phyloP scores from a whole-genome alignment of 306 rosid species.

The Cucumis cinereus region DNA sequence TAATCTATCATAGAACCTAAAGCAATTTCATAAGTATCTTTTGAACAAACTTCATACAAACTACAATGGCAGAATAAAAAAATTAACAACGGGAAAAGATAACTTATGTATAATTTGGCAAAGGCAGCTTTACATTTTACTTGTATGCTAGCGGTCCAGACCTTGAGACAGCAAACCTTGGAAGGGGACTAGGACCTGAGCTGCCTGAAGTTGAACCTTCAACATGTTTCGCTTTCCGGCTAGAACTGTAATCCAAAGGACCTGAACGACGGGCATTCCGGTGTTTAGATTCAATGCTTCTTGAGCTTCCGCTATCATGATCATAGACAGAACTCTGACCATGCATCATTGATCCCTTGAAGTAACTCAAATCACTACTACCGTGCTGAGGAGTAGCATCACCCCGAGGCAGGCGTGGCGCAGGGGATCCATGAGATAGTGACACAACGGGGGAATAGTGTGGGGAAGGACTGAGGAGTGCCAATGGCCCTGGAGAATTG shows the following conservation, averaged over 20 bases:
- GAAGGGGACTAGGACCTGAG: slow-evolving; percentile 85
- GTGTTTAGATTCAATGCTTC: slow-evolving; percentile 40
- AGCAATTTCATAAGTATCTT: neutral
- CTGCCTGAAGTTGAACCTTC: slow-evolving; percentile 85
- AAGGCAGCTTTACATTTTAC: slow-evolving; percentile 34
- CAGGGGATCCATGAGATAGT: slow-evolving; percentile 71
- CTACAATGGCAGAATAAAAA: neutral
- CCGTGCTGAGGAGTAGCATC: slow-evolving; percentile 59
- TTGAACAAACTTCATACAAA: neutral
- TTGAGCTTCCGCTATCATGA: slow-evolving; percentile 34
- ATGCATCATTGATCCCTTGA: slow-evolving; percentile 58
- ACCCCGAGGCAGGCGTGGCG: slow-evolving; percentile 46
- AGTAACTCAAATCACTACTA: slow-evolving; percentile 52
- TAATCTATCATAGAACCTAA: neutral
- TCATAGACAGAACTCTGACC: slow-evolving; percentile 45
- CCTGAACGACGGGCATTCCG: slow-evolving; percentile 65
- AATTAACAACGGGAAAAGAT: neutral
- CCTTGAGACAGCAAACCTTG: slow-evolving; percentile 94
- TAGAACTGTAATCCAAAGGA: slow-evolving; percentile 81
- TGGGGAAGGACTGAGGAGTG: slow-evolving; percentile 60
- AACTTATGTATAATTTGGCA: neutral
- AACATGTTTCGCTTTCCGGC: slow-evolving; percentile 39
- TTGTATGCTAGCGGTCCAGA: slow-evolving; percentile 90
- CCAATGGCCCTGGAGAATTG: slow-evolving; percentile 52
- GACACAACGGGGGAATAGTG: slow-evolving; percentile 68